Conservation (phyloP, 2,329 filamentous ascomycete genomes). For the Neofusicoccum sp. region DNA sequence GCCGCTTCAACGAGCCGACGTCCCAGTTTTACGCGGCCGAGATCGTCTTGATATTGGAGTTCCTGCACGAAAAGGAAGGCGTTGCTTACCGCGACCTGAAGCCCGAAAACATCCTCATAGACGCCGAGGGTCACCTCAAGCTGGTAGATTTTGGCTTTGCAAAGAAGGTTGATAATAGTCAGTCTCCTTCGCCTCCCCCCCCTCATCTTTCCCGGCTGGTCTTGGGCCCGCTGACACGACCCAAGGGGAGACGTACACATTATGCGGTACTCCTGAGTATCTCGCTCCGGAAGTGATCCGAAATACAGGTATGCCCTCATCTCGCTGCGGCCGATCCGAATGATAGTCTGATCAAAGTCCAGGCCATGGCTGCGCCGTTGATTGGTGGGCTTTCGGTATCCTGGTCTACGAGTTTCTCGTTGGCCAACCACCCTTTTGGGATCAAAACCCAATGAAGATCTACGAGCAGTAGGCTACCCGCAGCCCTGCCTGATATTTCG, state of each 20-base stretch:
- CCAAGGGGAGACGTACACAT: conserved; percentile 73
- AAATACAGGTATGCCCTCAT: conserved; percentile 63
- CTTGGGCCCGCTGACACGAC: conserved; percentile 3
- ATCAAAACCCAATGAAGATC: conserved; percentile 83
- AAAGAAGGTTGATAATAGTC: conserved; percentile 70
- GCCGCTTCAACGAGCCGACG: conserved; percentile 76
- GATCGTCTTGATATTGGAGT: conserved; percentile 80
- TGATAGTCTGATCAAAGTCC: conserved; percentile 28
- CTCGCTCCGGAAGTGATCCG: conserved; percentile 83
- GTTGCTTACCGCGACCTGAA: conserved; percentile 83
- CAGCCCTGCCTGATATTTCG: background rate
- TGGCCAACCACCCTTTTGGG: conserved; percentile 85
- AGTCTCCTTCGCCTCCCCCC: conserved; percentile 25
- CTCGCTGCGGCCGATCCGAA: background rate
- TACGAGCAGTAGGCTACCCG: conserved; percentile 63
- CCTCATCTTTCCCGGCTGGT: background rate
- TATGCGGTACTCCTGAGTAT: conserved; percentile 84
- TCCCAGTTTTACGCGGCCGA: conserved; percentile 83
- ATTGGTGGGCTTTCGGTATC: conserved; percentile 88
- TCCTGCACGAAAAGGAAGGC: conserved; percentile 75
- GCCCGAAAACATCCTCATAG: conserved; percentile 79
- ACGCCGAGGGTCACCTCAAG: conserved; percentile 77
- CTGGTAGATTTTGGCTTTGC: conserved; percentile 86
- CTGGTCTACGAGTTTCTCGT: conserved; percentile 84
- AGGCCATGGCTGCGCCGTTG: conserved; percentile 70